Conservation (phyloP, 2,329 filamentous ascomycete species). For the Orbilia ellipsospora region DNA sequence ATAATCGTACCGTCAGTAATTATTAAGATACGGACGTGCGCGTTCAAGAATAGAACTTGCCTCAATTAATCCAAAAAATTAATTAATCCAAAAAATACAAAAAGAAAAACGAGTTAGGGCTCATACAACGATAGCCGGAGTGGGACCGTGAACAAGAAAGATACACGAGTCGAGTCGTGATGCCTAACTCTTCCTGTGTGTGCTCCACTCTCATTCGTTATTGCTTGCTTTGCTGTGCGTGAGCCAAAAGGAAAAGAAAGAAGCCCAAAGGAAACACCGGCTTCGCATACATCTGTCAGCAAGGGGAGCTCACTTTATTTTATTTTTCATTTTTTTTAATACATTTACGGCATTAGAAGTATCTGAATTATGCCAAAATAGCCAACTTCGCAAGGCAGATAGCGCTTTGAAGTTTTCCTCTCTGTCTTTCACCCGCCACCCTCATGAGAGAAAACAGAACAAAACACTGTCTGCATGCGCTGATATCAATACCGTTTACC, state of each 20-base stretch:
- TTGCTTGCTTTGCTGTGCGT: constrained; percentile 12
- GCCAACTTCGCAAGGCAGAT: constrained; percentile 41
- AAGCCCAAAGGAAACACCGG: constrained; percentile 33
- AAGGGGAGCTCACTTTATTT: constrained; percentile 17
- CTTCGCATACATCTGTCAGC: constrained; percentile 23
- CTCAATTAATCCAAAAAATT: constrained; percentile 19
- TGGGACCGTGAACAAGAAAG: constrained; percentile 28
- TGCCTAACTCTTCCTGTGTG: background rate
- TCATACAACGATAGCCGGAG: constrained; percentile 54
- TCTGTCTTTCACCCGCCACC: no score
- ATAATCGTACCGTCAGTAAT: constrained; percentile 3
- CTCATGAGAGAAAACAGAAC: constrained; percentile 26
- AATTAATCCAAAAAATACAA: no score
- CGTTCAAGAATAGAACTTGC: constrained; percentile 46
- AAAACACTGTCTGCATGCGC: background rate
- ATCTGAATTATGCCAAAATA: constrained; percentile 27
- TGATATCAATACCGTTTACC: constrained; percentile 28
- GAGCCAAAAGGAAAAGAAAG: background rate
- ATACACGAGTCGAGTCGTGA: constrained; percentile 48
- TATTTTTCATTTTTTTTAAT: constrained; percentile 14
- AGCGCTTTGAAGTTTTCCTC: constrained; percentile 17
- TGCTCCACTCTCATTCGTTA: constrained; percentile 7
- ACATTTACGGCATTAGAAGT: constrained; percentile 27
- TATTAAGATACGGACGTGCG: background rate
- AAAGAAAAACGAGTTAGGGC: constrained; percentile 22